Evolutionary conservation across 345 rosid species (phyloP).

Genomic region (Populus simonii): DNA sequence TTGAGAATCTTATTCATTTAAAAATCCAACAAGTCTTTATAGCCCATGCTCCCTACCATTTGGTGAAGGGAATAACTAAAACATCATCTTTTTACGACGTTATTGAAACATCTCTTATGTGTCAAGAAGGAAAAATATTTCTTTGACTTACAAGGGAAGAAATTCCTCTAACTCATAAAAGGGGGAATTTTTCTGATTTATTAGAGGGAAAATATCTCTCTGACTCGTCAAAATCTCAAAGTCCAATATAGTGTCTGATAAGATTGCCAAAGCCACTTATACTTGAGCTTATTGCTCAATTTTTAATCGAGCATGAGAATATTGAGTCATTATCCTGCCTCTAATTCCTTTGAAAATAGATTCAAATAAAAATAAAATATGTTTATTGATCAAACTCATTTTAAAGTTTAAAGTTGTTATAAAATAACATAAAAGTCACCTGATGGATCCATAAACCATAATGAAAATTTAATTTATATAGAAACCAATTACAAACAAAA

Average conservation of each 20-base stretch:
- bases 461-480: too few relatives aligned
- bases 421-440: too few relatives aligned
- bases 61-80: too few relatives aligned
- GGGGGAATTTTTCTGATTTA: rapidly evolving
- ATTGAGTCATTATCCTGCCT: rapidly evolving
- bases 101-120: rapidly evolving
- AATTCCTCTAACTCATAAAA: rapidly evolving
- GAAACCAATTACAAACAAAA: too few relatives aligned
- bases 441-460: too few relatives aligned
- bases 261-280: rapidly evolving
- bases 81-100: rapidly evolving
- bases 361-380: too few relatives aligned
- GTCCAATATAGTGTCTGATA: rapidly evolving
- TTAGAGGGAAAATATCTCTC: rapidly evolving
- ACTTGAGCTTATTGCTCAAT: rapidly evolving
- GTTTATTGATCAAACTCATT: too few relatives aligned
- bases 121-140: too few relatives aligned
- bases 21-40: rapidly evolving
- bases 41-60: rapidly evolving
- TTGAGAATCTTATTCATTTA: too few relatives aligned
- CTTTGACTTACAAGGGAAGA: rapidly evolving
- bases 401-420: too few relatives aligned
- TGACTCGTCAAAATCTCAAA: too few relatives aligned
- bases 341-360: too few relatives aligned
- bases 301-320: rapidly evolving